phyloP scores from a whole-genome alignment of 805 yeast genomes.

The Grigorovia yakushimaensis region DNA sequence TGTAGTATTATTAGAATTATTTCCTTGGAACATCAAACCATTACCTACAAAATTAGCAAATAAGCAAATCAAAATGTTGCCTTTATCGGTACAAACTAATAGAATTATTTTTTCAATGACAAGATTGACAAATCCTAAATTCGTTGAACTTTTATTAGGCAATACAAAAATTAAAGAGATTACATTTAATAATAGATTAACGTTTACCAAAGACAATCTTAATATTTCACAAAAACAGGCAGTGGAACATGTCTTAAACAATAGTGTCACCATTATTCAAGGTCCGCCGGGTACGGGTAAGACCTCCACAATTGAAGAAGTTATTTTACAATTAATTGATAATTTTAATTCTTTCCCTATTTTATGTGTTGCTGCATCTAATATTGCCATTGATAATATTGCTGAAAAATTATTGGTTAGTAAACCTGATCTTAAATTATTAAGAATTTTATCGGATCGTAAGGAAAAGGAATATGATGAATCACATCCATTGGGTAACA shows the following conservation, averaged over 20 bases:
- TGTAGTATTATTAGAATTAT: slow-evolving; percentile 40
- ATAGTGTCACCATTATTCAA: slow-evolving; percentile 48
- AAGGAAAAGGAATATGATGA: slow-evolving; percentile 53
- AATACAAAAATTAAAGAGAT: slow-evolving; percentile 46
- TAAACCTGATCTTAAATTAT: slow-evolving; percentile 38
- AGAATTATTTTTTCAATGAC: slow-evolving; percentile 61
- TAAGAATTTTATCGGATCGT: slow-evolving; percentile 49
- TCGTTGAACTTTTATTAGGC: slow-evolving; percentile 45
- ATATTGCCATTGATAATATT: slow-evolving; percentile 66
- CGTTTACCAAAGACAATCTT: slow-evolving; percentile 39
- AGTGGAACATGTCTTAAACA: slow-evolving; percentile 41
- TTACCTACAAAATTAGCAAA: slow-evolving; percentile 36
- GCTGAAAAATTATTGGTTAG: slow-evolving; percentile 53
- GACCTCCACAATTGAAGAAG: slow-evolving; percentile 61
- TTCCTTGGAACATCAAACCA: slow-evolving; percentile 46
- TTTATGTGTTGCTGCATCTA: slow-evolving; percentile 65
- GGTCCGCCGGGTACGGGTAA: slow-evolving; percentile 85
- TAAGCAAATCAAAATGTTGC: slow-evolving; percentile 37
- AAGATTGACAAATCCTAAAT: slow-evolving; percentile 41
- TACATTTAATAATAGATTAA: slow-evolving; percentile 44
- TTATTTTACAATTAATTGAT: slow-evolving; percentile 45
- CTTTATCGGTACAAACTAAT: slow-evolving; percentile 53
- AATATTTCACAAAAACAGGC: slow-evolving; percentile 53
- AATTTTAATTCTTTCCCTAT: slow-evolving; percentile 52
- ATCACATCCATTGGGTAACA: slow-evolving; percentile 46